phyloP scores from a whole-genome alignment of 1,284 basidiomycete genomes.

The Erythrobasidium hasegawianum region DNA sequence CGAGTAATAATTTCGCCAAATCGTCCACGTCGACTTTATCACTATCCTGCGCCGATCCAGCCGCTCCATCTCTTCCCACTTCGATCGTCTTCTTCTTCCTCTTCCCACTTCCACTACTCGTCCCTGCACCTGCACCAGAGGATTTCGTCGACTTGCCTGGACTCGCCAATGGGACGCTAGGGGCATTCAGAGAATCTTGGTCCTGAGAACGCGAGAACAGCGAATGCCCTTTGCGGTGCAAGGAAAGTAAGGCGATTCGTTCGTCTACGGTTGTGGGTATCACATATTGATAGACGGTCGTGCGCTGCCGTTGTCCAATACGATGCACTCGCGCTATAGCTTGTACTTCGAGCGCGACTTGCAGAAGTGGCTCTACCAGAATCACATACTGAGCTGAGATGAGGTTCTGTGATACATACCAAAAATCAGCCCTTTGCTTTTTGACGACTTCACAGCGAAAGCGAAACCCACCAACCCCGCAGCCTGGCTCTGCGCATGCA shows the following conservation, averaged over 20 bases:
- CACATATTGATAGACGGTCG: conserved; percentile 39
- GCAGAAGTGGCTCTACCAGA: conserved; percentile 42
- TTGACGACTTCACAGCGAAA: too few relatives aligned
- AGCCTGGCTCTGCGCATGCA: conserved; percentile 41
- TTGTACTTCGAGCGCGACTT: conserved; percentile 42
- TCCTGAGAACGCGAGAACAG: conserved; percentile 18
- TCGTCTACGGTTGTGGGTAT: conserved; percentile 41
- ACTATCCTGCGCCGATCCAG: conserved; percentile 42
- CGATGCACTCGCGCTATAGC: conserved; percentile 44
- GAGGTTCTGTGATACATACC: too few relatives aligned
- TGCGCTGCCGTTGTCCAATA: conserved; percentile 41
- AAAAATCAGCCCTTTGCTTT: too few relatives aligned
- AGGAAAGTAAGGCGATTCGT: conserved; percentile 36
- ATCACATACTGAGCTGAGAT: conserved; percentile 40
- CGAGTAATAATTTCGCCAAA: neutral
- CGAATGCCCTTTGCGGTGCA: conserved; percentile 14
- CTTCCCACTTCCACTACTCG: conserved; percentile 47
- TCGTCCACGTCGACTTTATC: conserved; percentile 55
- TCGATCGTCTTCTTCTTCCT: conserved; percentile 46
- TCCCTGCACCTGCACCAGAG: neutral
- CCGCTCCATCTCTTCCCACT: too few relatives aligned
- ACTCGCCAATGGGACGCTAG: neutral
- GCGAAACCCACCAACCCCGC: conserved; percentile 38
- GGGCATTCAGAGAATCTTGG: neutral
- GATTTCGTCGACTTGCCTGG: too few relatives aligned